Base-by-base conservation (phyloP, 140 eudicot species). In the Oenanthe javanica region DNA sequence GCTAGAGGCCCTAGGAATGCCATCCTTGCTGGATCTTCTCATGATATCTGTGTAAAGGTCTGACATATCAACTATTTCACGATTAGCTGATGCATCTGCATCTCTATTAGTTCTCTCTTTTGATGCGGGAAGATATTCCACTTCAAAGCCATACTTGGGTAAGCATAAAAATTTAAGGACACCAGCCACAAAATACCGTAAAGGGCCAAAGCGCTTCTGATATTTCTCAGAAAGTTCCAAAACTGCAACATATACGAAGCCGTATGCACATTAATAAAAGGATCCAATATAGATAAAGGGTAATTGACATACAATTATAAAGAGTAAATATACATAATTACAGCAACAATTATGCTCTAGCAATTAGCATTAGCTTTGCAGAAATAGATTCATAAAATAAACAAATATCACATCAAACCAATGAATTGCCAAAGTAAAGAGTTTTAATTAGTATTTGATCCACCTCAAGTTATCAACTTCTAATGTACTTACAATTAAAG, bases 121-220 rank as follows among this genome's bases (percentile, higher is more conserved):
- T 43, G 87, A 81, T 27, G 88, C 93, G 11, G 97, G 97, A 73
- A 92, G 91, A 86, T 95, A 95, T 84, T 95, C 99, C 59, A 95
- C 84, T 81, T 95, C 99, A 63, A 84, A 95, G 61, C 80, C 90
- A 90, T 95, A 95, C 82, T 92, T 89, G 25, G 99, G 99, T 87
- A 95, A 87, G 90, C 97, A 92, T 55, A 95, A 81, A 84, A 95
- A 92, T 80, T 95, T 95, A 74, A 92, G 91, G 52, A 95, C 83
- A 40, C 99, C 99, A 46, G 99, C 99, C 50, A 95, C 99, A 83
- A 95, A 92, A 80, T 95, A 95, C 27, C 99, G 97, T 52, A 95
- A 84, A 45, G 99, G 99, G 80, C 99, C 99, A 77, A 92, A 95
- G 16, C 97, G 90, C 79, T 95, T 95, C 51, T 95, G 99, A 76